Percentiles rank a stretch among this genome's conserved stretches.
phyloP scores from a whole-genome alignment of 169 alveolate species.

The Babesia microti region DNA sequence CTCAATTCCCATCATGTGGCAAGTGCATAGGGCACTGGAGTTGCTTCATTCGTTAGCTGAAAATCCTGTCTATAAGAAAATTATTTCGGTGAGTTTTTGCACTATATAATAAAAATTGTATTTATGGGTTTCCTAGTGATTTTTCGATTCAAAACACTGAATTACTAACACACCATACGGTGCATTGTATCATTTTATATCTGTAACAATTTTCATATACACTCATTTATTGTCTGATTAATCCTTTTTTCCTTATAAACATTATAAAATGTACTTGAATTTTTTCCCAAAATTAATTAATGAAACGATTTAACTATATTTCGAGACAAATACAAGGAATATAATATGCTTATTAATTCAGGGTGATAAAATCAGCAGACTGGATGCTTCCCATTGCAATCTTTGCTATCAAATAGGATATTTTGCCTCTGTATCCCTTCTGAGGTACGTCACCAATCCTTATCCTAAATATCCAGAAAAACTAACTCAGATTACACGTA shows the following conservation, averaged over 20 bases:
- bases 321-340: too few species aligned
- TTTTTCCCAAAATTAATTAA: neutral
- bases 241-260: too few species aligned
- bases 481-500: slow-evolving; percentile 50
- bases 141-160: too few species aligned
- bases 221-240: too few species aligned
- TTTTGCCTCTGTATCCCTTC: slow-evolving; percentile 51
- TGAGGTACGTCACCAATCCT: too few species aligned
- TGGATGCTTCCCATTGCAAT: too few species aligned
- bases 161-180: neutral
- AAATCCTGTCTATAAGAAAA: slow-evolving; percentile 19
- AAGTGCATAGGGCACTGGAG: slow-evolving; percentile 46
- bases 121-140: too few species aligned
- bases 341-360: too few species aligned
- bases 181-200: neutral
- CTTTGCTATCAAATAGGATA: slow-evolving; percentile 50
- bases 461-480: too few species aligned
- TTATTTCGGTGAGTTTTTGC: neutral
- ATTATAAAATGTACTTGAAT: neutral
- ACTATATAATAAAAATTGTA: neutral
- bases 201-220: neutral
- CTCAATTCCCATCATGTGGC: slow-evolving; percentile 31
- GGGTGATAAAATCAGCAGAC: too few species aligned
- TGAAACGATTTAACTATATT: too few species aligned
- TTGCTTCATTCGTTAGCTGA: slow-evolving; percentile 29